Evolutionary conservation across 371 early-diverging fungal species (phyloP).

Genomic region (Dichotomocladium elegans): DNA sequence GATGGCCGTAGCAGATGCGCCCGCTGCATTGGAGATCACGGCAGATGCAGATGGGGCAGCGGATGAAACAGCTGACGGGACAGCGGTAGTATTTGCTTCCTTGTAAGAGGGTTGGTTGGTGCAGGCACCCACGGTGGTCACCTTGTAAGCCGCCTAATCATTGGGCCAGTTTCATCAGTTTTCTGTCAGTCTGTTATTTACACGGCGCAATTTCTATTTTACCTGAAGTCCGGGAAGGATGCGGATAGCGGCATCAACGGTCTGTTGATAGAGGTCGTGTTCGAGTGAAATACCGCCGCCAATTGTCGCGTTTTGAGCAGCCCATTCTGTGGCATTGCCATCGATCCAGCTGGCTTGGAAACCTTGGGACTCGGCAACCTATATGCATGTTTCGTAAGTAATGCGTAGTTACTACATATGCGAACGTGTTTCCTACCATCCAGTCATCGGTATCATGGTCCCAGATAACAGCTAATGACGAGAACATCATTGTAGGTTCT

Average conservation of each 20-base stretch:
- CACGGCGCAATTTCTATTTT: background rate
- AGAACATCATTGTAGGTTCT: background rate
- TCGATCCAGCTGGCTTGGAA: constrained; percentile 41
- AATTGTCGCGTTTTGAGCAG: constrained; percentile 30
- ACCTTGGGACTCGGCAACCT: constrained; percentile 25
- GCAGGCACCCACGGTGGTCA: constrained; percentile 40
- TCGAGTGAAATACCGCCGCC: constrained; percentile 57
- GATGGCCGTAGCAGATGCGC: background rate
- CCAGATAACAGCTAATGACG: constrained; percentile 52
- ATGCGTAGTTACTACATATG: background rate
- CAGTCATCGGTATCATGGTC: constrained; percentile 46
- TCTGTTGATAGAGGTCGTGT: constrained; percentile 49
- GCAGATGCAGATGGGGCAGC: background rate
- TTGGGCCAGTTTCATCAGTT: too few species aligned
- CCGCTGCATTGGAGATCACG: background rate
- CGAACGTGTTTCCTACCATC: constrained; percentile 19
- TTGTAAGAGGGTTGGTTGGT: constrained; percentile 34
- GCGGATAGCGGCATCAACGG: constrained; percentile 60
- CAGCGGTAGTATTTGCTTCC: constrained; percentile 19
- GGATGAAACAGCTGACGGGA: constrained; percentile 16
- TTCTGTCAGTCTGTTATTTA: too few species aligned
- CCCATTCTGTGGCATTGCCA: constrained; percentile 47
- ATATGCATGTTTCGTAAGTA: background rate
- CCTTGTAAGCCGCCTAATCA: constrained; percentile 38
- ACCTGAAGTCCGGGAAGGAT: constrained; percentile 47